Evolutionary conservation across 257 asterid species (phyloP).

Genomic region (Ilex asprella): DNA sequence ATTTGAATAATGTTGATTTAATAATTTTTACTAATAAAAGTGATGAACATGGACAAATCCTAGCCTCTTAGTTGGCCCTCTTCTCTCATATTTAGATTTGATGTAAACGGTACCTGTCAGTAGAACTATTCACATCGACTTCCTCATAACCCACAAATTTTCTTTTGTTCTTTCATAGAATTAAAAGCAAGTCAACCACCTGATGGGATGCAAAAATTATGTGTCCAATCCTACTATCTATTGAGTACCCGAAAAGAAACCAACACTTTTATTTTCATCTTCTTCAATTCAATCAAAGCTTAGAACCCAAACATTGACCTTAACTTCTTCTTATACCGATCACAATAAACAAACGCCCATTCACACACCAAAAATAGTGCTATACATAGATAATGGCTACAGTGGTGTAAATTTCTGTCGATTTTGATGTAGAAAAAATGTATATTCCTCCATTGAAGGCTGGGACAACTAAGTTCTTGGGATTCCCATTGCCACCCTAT

Average conservation of each 20-base stretch:
- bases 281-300: slow-evolving; percentile 14
- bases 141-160: background rate
- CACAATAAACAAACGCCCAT: slow-evolving; percentile 18
- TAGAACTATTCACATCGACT: too few species aligned
- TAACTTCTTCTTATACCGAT: slow-evolving; percentile 16
- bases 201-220: slow-evolving; percentile 45
- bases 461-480: slow-evolving; percentile 75
- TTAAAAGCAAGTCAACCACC: background rate
- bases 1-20: too few species aligned
- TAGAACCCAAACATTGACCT: slow-evolving; percentile 9
- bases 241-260: slow-evolving; percentile 15
- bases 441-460: slow-evolving; percentile 74
- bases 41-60: too few species aligned
- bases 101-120: too few species aligned
- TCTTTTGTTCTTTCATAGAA: background rate
- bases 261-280: slow-evolving; percentile 20
- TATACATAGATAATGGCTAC: slow-evolving; percentile 9
- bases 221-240: slow-evolving; percentile 23
- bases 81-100: background rate
- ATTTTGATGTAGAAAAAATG: slow-evolving; percentile 43
- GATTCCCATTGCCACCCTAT: slow-evolving; percentile 78
- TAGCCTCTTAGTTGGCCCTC: too few species aligned
- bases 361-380: slow-evolving; percentile 16
- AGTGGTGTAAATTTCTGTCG: slow-evolving; percentile 31
- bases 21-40: too few species aligned